Percentiles rank a stretch among this genome's conserved stretches.
Conservation (phyloP, 2,329 filamentous ascomycete species). For the Sporothrix brunneoviolacea region DNA sequence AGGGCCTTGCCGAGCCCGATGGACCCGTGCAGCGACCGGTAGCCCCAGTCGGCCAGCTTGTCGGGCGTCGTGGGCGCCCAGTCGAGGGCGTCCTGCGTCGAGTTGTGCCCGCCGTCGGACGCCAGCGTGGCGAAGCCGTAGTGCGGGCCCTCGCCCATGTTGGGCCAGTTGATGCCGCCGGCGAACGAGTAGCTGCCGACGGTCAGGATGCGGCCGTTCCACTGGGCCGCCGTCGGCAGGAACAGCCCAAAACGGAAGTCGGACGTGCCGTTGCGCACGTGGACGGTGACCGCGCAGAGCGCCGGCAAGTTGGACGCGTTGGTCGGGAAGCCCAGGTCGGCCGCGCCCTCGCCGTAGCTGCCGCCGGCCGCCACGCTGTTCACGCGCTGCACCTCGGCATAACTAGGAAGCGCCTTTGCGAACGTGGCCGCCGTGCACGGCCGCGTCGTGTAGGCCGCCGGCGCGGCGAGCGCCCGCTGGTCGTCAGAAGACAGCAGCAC, state of each 20-base stretch:
- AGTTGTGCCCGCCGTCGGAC: constrained; percentile 38
- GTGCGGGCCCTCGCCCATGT: constrained; percentile 25
- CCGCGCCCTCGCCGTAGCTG: constrained; percentile 31
- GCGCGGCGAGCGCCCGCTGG: too few relatives aligned
- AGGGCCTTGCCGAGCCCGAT: constrained; percentile 43
- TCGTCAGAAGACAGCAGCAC: too few relatives aligned
- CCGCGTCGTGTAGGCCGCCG: background rate
- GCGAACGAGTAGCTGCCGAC: constrained; percentile 35
- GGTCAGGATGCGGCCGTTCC: constrained; percentile 31
- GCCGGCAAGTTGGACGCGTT: constrained; percentile 32
- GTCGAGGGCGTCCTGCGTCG: constrained; percentile 22
- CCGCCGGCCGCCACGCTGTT: constrained; percentile 25
- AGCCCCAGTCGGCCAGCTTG: constrained; percentile 33
- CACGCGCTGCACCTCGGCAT: constrained; percentile 30
- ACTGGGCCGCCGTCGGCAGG: constrained; percentile 26
- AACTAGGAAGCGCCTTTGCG: constrained; percentile 9
- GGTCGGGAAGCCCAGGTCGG: constrained; percentile 28
- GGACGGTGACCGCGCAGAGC: constrained; percentile 32
- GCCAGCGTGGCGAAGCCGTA: constrained; percentile 37
- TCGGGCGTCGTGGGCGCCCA: constrained; percentile 35
- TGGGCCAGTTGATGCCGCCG: constrained; percentile 27
- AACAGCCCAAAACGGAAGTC: constrained; percentile 33
- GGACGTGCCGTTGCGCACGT: constrained; percentile 28
- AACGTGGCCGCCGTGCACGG: constrained; percentile 10
- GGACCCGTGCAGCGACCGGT: constrained; percentile 41